phyloP scores from a whole-genome alignment of 139 green algal genomes.

The Chlamydomonas eustigma region DNA sequence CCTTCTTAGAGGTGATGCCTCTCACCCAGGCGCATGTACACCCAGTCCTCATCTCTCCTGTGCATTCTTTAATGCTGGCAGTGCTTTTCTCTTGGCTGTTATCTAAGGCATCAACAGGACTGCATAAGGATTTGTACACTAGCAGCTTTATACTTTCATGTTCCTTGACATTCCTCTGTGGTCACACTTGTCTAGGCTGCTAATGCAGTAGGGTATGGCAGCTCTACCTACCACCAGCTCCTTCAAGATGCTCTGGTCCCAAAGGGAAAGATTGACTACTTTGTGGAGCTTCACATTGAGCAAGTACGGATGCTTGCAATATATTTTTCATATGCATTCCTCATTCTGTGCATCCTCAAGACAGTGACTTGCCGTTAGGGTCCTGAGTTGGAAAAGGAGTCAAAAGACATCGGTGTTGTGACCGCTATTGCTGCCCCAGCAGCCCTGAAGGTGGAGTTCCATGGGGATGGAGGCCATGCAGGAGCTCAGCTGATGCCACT shows the following conservation, averaged over 20 bases:
- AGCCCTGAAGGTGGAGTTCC: conserved; percentile 69
- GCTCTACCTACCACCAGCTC: conserved; percentile 26
- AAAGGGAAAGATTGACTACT: conserved; percentile 47
- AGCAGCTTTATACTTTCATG: too few relatives aligned
- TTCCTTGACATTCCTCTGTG: too few relatives aligned
- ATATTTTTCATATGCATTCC: too few relatives aligned
- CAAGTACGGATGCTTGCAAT: too few relatives aligned
- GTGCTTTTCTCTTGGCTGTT: too few relatives aligned
- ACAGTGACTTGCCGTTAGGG: conserved; percentile 79
- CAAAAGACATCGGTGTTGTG: conserved; percentile 81
- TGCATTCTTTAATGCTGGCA: too few relatives aligned
- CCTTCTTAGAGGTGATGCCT: conserved; percentile 71
- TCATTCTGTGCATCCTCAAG: too few relatives aligned
- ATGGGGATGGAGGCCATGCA: conserved; percentile 78
- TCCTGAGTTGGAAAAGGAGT: conserved; percentile 72
- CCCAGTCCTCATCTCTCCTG: too few relatives aligned
- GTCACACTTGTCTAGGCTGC: conserved; percentile 51
- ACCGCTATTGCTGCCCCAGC: conserved; percentile 92
- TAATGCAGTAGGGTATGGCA: conserved; percentile 48
- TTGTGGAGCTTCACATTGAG: conserved; percentile 98
- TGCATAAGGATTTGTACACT: too few relatives aligned
- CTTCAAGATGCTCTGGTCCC: conserved; percentile 33
- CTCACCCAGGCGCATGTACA: too few relatives aligned
- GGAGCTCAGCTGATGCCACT: conserved; percentile 74
- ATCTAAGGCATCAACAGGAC: too few relatives aligned